phyloP scores from a whole-genome alignment of 305 asterid genomes.

The Striga hermonthica region DNA sequence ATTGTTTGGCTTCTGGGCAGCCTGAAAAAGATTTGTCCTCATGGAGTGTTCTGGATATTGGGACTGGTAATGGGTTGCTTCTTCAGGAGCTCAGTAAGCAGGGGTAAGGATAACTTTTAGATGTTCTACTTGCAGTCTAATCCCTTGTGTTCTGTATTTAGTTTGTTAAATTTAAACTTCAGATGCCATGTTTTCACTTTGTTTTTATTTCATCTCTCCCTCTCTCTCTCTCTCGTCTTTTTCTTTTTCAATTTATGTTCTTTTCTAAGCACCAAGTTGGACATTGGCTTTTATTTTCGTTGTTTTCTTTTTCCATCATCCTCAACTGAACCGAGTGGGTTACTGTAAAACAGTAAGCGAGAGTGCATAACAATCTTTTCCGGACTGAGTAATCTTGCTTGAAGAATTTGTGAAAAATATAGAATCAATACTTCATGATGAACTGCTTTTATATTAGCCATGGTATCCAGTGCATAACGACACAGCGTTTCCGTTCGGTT shows the following conservation, averaged over 20 bases:
- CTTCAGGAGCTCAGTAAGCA: conserved; percentile 91
- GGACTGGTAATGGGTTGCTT: conserved; percentile 97
- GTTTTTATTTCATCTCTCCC: not conserved
- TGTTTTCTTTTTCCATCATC: not conserved
- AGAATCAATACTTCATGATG: too few relatives aligned
- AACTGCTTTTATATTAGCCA: too few relatives aligned
- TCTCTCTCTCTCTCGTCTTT: too few relatives aligned
- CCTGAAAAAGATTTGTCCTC: conserved; percentile 58
- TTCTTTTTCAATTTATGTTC: not conserved
- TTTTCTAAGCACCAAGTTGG: conserved; percentile 5
- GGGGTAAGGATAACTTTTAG: conserved; percentile 62
- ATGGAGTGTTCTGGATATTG: conserved; percentile 92
- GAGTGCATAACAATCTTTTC: too few relatives aligned
- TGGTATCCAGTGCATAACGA: too few relatives aligned
- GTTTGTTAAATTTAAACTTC: not conserved
- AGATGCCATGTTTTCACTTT: conserved; percentile 6
- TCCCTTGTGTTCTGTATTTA: conserved; percentile 4
- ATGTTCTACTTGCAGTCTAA: conserved; percentile 29
- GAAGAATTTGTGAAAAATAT: too few relatives aligned
- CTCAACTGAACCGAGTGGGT: not conserved
- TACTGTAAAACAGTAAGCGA: too few relatives aligned
- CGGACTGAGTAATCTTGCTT: too few relatives aligned
- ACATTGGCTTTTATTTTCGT: conserved; percentile 6
- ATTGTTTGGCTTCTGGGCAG: conserved; percentile 48
- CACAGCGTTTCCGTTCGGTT: too few relatives aligned